Conservation (phyloP, 2,329 filamentous ascomycete genomes). For the Epichloe elymi region DNA sequence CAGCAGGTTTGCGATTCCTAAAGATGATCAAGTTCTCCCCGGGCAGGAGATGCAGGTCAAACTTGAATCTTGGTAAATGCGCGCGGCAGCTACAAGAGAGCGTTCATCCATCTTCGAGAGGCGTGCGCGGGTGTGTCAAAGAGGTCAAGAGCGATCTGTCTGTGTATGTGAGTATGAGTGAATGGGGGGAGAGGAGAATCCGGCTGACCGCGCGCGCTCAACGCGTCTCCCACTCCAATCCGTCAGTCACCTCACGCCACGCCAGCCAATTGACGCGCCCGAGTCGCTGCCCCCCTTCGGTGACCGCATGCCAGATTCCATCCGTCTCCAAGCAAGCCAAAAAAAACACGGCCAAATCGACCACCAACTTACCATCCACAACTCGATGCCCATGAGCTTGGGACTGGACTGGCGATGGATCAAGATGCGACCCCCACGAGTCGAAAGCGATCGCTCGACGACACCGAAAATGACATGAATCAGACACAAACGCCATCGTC, state of each 20-base stretch:
- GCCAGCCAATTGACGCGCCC: neutral
- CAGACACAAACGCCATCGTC: slow-evolving; percentile 15
- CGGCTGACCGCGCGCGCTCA: slow-evolving; percentile 1
- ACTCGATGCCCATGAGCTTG: neutral
- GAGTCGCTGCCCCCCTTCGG: neutral
- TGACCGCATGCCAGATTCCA: neutral
- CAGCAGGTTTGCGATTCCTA: too few species aligned
- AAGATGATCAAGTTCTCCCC: too few species aligned
- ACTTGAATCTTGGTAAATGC: too few species aligned
- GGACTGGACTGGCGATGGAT: slow-evolving; percentile 13
- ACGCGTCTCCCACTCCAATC: slow-evolving; percentile 2
- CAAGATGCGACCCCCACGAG: slow-evolving; percentile 9
- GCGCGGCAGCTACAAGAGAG: too few species aligned
- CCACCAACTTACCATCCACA: neutral
- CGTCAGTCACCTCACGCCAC: slow-evolving; percentile 1
- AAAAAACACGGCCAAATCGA: neutral
- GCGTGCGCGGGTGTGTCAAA: too few species aligned
- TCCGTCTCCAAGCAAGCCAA: neutral
- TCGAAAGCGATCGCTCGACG: slow-evolving; percentile 7
- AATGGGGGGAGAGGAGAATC: too few species aligned
- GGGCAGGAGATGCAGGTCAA: too few species aligned
- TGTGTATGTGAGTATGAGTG: too few species aligned
- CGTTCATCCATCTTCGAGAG: too few species aligned
- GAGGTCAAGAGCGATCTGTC: too few species aligned
- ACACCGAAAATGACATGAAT: slow-evolving; percentile 11